phyloP scores from a whole-genome alignment of 2,329 filamentous ascomycete genomes.

The Coniochaeta ligniaria region DNA sequence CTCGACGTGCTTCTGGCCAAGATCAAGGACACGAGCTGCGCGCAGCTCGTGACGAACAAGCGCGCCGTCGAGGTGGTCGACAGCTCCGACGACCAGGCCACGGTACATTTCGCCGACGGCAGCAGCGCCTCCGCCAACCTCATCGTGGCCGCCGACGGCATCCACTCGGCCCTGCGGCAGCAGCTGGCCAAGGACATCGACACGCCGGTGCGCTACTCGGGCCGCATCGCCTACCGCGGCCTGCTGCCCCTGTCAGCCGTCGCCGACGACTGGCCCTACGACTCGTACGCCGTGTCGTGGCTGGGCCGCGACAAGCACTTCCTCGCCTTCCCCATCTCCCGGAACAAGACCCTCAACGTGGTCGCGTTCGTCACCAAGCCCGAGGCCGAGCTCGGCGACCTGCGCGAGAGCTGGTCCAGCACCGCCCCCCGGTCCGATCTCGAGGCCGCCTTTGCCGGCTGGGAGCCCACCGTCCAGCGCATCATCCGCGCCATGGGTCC shows the following conservation, averaged over 20 bases:
- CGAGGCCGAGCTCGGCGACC: conserved; percentile 75
- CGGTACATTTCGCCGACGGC: conserved; percentile 18
- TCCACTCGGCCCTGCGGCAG: conserved; percentile 20
- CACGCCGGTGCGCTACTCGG: conserved; percentile 10
- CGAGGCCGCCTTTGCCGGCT: conserved; percentile 11
- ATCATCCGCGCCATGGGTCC: conserved; percentile 9
- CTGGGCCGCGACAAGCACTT: conserved; percentile 61
- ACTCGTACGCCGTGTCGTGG: conserved; percentile 12
- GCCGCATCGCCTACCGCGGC: conserved; percentile 16
- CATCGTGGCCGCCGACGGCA: conserved; percentile 23
- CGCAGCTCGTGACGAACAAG: conserved; percentile 19
- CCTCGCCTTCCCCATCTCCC: conserved; percentile 74
- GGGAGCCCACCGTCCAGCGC: conserved; percentile 7
- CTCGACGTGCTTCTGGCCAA: conserved; percentile 16
- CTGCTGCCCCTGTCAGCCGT: conserved; percentile 10
- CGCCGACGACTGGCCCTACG: conserved; percentile 13
- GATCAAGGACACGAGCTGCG: conserved; percentile 12
- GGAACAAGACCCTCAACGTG: conserved; percentile 47
- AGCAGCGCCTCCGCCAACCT: conserved; percentile 14
- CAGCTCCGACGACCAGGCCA: conserved; percentile 7
- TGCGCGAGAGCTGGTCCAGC: conserved; percentile 97
- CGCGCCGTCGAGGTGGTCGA: conserved; percentile 9
- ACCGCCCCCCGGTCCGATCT: conserved; percentile 50
- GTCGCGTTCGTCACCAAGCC: conserved; percentile 90
- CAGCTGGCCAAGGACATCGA: conserved; percentile 10